Evolutionary conservation across 2,329 filamentous ascomycete genomes (phyloP).

Genomic region (Clonostachys byssicola): DNA sequence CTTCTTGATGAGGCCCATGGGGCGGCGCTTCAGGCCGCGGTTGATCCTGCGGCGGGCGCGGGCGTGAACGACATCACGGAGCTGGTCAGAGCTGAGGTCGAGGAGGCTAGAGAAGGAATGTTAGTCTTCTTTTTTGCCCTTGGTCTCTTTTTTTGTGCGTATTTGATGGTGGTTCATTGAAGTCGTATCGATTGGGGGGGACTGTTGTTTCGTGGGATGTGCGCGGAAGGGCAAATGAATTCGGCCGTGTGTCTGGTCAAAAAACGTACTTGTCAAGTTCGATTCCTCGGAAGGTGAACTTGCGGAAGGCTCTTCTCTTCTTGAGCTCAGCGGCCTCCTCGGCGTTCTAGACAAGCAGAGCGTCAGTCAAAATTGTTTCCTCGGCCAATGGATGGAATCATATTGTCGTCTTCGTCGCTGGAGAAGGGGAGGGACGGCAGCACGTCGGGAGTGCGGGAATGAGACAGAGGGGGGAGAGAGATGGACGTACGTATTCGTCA

Average conservation of each 20-base stretch:
- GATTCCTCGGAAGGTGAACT: constrained; percentile 99
- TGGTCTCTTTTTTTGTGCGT: neutral
- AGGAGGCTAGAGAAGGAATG: constrained; percentile 67
- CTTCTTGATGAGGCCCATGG: constrained; percentile 99
- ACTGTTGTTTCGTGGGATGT: neutral
- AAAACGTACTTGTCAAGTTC: constrained; percentile 94
- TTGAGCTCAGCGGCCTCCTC: constrained; percentile 99
- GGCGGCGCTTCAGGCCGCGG: constrained; percentile 99
- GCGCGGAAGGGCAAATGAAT: neutral
- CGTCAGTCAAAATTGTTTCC: constrained; percentile 17
- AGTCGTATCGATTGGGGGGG: neutral
- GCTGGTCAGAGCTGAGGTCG: constrained; percentile 96
- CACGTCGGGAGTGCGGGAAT: neutral
- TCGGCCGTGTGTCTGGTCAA: constrained; percentile 1
- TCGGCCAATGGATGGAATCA: neutral
- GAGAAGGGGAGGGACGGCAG: neutral
- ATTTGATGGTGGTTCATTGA: constrained; percentile 1
- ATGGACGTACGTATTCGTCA: constrained; percentile 81
- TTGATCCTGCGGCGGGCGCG: constrained; percentile 99
- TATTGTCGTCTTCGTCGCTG: neutral
- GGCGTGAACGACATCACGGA: constrained; percentile 98
- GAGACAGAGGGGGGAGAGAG: constrained; percentile 17
- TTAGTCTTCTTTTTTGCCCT: constrained; percentile 8
- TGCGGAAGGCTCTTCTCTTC: constrained; percentile 99
- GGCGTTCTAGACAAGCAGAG: constrained; percentile 64